phyloP scores from a whole-genome alignment of 75 land plant species.

The Selaginella moellendorffii region DNA sequence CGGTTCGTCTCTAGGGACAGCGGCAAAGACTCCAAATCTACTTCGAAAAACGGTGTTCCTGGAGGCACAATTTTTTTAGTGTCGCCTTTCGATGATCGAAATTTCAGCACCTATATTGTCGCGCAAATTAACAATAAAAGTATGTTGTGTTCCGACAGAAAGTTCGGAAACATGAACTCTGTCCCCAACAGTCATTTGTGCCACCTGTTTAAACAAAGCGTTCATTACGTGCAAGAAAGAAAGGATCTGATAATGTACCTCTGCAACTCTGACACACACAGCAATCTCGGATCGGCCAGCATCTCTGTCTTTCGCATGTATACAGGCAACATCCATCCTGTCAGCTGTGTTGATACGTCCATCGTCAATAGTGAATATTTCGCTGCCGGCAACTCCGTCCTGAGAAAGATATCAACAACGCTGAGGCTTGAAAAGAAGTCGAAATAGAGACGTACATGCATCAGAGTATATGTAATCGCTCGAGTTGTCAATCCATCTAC shows the following conservation, averaged over 20 bases:
- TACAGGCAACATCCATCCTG: constrained; percentile 54
- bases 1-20: constrained; percentile 45
- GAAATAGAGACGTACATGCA: constrained; percentile 24
- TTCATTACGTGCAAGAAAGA: too few species aligned
- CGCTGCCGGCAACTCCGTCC: constrained; percentile 22
- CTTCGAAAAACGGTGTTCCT: constrained; percentile 75
- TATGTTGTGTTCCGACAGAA: constrained; percentile 45
- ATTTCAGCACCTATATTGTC: constrained; percentile 86
- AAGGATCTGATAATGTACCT: constrained; percentile 28
- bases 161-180: constrained; percentile 35
- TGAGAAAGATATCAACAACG: neutral
- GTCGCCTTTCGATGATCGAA: too few species aligned
- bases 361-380: constrained; percentile 28
- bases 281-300: constrained; percentile 77
- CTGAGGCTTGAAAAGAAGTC: neutral
- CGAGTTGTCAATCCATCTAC: constrained; percentile 24
- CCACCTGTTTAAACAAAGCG: constrained; percentile 29
- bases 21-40: constrained; percentile 28
- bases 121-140: constrained; percentile 29
- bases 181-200: constrained; percentile 39
- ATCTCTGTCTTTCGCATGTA: constrained; percentile 56
- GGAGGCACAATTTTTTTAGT: constrained; percentile 6
- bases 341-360: constrained; percentile 54
- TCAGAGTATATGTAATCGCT: constrained; percentile 39
- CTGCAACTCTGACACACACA: constrained; percentile 71